Percentiles rank a stretch among this genome's conserved stretches.
Conservation (phyloP, 306 rosid species). For the Hippophae rhamnoides region DNA sequence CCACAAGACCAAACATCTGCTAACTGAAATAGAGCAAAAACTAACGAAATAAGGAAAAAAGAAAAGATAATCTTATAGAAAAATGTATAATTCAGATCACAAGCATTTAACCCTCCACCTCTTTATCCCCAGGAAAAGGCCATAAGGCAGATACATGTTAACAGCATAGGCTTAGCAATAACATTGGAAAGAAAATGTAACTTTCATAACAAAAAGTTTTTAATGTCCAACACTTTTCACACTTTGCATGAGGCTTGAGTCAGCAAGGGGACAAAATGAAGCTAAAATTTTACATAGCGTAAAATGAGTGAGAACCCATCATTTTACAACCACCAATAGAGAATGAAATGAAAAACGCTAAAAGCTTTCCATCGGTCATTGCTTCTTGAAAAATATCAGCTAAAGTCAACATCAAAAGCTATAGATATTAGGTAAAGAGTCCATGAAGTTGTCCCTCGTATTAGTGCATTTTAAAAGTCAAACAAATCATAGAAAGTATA, state of each 20-base stretch:
- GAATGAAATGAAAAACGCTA: background rate
- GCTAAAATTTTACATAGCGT: background rate
- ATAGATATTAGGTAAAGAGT: background rate
- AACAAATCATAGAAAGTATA: too few relatives aligned
- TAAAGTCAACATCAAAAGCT: background rate
- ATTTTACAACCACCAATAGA: constrained; percentile 3
- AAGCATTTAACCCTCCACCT: background rate
- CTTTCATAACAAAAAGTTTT: background rate
- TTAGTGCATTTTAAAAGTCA: background rate
- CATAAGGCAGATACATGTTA: background rate
- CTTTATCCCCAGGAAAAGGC: background rate
- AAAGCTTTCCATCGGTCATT: background rate
- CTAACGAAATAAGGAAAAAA: background rate
- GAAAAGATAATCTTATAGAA: background rate
- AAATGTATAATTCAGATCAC: background rate
- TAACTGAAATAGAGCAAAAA: constrained; percentile 22
- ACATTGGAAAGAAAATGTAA: background rate
- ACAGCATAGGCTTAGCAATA: background rate
- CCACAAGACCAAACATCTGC: constrained; percentile 89
- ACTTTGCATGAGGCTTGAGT: background rate
- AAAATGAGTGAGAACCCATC: constrained; percentile 7
- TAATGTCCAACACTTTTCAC: background rate
- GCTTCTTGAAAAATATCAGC: background rate
- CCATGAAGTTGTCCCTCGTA: background rate
- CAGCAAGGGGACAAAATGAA: background rate